Conservation (phyloP, 331 rosid genomes). For the Erythrophleum ivorense region DNA sequence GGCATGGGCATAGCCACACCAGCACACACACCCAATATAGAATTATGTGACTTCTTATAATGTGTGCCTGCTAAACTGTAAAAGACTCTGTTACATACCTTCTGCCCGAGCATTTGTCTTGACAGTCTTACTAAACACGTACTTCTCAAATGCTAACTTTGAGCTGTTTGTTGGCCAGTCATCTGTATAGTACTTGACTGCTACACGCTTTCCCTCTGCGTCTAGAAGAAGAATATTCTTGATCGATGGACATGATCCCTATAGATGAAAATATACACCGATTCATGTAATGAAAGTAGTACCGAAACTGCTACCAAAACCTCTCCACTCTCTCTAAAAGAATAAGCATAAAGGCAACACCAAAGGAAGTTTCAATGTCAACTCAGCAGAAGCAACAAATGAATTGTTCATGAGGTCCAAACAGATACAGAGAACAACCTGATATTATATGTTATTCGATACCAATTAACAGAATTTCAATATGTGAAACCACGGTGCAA, state of each 20-base stretch:
- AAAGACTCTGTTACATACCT: conserved; percentile 48
- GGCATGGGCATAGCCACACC: neutral
- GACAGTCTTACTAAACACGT: conserved; percentile 67
- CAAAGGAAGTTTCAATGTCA: conserved; percentile 15
- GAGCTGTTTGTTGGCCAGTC: conserved; percentile 86
- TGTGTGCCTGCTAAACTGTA: neutral
- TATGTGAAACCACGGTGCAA: neutral
- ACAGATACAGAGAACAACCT: neutral
- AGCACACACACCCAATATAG: too few species aligned
- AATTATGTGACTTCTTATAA: neutral
- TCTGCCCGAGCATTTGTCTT: conserved; percentile 81
- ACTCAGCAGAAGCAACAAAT: neutral
- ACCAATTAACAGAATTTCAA: neutral
- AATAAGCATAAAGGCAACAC: conserved; percentile 19
- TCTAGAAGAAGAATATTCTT: conserved; percentile 87
- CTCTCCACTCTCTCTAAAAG: neutral
- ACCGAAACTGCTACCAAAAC: neutral
- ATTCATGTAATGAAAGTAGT: conserved; percentile 25
- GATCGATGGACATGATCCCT: conserved; percentile 71
- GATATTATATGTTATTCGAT: neutral
- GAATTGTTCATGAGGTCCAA: neutral
- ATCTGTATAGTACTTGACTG: conserved; percentile 80
- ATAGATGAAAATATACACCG: neutral
- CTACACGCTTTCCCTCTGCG: conserved; percentile 89
- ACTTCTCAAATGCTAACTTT: conserved; percentile 81